Conservation (phyloP, 1,284 basidiomycete genomes). For the Mrakiaceae sp. region DNA sequence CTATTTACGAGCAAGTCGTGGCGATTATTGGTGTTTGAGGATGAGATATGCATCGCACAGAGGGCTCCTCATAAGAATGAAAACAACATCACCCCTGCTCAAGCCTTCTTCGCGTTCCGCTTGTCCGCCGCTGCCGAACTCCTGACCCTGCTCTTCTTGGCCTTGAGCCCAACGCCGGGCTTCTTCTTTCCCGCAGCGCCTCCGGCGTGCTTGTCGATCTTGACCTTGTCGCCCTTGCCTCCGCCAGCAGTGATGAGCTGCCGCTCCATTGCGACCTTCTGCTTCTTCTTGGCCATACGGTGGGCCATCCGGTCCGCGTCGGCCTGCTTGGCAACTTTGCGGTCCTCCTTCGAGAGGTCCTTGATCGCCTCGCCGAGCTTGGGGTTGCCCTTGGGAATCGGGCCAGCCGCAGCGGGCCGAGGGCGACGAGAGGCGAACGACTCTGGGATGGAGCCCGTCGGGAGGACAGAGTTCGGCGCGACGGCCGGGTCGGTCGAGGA, state of each 20-base stretch:
- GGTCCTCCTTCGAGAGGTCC: slow-evolving; percentile 67
- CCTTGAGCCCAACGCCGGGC: slow-evolving; percentile 21
- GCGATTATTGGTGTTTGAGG: background rate
- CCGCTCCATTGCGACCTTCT: slow-evolving; percentile 44
- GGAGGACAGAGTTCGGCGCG: slow-evolving; percentile 1
- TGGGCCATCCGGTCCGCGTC: slow-evolving; percentile 69
- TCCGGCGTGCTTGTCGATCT: slow-evolving; percentile 17
- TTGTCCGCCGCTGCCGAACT: slow-evolving; percentile 31
- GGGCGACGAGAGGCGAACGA: slow-evolving; percentile 31
- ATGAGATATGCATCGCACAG: no score
- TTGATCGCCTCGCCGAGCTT: slow-evolving; percentile 61
- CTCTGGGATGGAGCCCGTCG: slow-evolving; percentile 19
- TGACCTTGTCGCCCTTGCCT: slow-evolving; percentile 20
- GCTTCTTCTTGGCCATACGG: slow-evolving; percentile 77
- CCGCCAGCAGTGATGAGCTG: slow-evolving; percentile 27
- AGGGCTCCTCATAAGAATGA: no score
- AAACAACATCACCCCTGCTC: background rate
- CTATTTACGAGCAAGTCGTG: slow-evolving; percentile 79
- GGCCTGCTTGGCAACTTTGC: slow-evolving; percentile 64
- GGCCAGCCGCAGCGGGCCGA: background rate
- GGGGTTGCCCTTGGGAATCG: slow-evolving; percentile 63
- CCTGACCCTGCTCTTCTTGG: slow-evolving; percentile 33
- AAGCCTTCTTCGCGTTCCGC: slow-evolving; percentile 33
- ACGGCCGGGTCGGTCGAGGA: slow-evolving; percentile 20
- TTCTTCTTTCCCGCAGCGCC: background rate